phyloP scores from a whole-genome alignment of 495 filamentous ascomycete genomes.

The Hypoxylon trugodes region DNA sequence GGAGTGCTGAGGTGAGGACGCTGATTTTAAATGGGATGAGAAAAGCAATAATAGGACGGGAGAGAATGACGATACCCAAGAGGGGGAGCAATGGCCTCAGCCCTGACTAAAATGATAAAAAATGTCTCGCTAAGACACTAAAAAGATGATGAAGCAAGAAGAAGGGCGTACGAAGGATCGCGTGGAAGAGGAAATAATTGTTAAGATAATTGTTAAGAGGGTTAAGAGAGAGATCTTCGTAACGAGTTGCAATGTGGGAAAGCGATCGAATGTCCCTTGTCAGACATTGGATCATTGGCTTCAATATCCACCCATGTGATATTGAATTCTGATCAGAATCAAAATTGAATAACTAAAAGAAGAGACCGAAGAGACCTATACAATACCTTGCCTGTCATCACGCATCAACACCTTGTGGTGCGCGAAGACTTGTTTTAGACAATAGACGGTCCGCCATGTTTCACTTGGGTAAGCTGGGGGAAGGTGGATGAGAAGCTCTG shows the following conservation, averaged over 20 bases:
- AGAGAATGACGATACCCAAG: constrained; percentile 14
- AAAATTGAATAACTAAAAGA: constrained; percentile 1
- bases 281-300: constrained; percentile 15
- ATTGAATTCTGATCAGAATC: constrained; percentile 9
- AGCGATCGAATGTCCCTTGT: constrained; percentile 25
- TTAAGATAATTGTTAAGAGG: constrained; percentile 2
- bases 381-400: constrained; percentile 2
- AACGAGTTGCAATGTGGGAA: constrained; percentile 7
- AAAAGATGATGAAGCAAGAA: constrained; percentile 25
- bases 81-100: constrained; percentile 23
- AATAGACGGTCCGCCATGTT: constrained; percentile 31
- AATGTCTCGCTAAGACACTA: constrained; percentile 5
- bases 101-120: constrained; percentile 9
- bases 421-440: constrained; percentile 28
- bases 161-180: constrained; percentile 35
- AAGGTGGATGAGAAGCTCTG: too few relatives aligned
- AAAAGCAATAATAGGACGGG: constrained; percentile 7
- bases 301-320: constrained; percentile 11
- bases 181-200: constrained; percentile 17
- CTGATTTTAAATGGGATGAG: background rate
- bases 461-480: constrained; percentile 17
- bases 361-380: background rate
- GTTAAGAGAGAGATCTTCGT: background rate
- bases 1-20: constrained; percentile 1
- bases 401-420: constrained; percentile 13